Base-by-base conservation (phyloP, 1,139 yeast species). In the Diutina scorzettiae region DNA sequence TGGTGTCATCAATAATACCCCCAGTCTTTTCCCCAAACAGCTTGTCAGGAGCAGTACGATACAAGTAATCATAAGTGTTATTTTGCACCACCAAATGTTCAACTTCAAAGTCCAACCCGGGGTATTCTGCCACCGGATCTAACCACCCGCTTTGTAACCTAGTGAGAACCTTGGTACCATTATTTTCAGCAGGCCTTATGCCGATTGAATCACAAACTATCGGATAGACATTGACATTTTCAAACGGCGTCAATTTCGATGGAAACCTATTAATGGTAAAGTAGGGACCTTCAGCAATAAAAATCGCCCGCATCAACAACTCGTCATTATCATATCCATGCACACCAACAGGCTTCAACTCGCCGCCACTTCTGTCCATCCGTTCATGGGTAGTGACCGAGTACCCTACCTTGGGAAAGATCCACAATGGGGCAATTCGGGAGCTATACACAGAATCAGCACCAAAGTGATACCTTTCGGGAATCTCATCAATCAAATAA, bases 321-420 rank as follows among this genome's bases (percentile, higher is more conserved):
- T 81, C 87, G 0, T 79, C 70, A 53, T 81, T 81, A 54, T 82
- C 77, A 55, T 84, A 87, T 0, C 96, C 96, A 56, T 85, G 95
- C 0, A 81, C 82, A 4, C 96, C 96, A 44, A 66, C 70, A 3
- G 91, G 85, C 30, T 59, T 57, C 56, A 81, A 81, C 21, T 73
- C 69, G 9, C 60, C 59, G 42, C 63, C 58, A 28, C 60, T 58
- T 1, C 66, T 65, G 27, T 71, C 66, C 71, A 78, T 73, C 47
- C 73, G 74, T 16, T 69, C 65, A 45, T 69, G 73, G 2, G 87
- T 81, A 1, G 86, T 74, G n/a, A 86, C 60, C 0, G 83, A 67
- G 62, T 82, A 87, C 0, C 96, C 96, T 5, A 84, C 79, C 27
- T 78, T 70, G 0, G 96, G 96, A 1, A 87, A 64, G 3, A 89